Evolutionary conservation across 345 rosid species (phyloP), one percentile per base, ranked within the genome.

Genomic region (Pistacia vera): DNA sequence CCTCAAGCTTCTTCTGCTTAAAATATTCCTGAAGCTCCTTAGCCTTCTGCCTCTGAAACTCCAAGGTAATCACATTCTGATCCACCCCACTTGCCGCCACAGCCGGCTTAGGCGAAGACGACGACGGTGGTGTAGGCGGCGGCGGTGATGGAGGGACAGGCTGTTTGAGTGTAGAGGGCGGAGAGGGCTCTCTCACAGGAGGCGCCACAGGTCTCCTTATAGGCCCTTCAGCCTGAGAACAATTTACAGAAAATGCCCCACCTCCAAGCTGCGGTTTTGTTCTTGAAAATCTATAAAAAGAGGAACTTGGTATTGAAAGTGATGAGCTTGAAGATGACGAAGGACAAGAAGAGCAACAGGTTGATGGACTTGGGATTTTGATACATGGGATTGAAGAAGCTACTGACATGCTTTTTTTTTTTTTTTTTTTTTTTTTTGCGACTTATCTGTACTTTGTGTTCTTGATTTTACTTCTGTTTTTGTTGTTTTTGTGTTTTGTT

Each of bases 41-140:
- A 4, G 98, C 98, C 84, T 82, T 93, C 81, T 87, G 90, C 74
- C 99, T 88, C 88, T 95, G 99, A 79, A 92, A 93, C 79, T 93
- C 99, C 78, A 93, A 67, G 41, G 98, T 95, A 41, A 79, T 71
- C 64, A 38, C 87, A 76, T 77, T 75, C 72, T 81, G 81, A 12
- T 75, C 93, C 51, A 65, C 85, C 71, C 49, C 82, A 57, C 51
- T 72, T 62, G 75, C 78, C 66, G 57, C 76, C 22, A 84, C 36
- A 10, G 82, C 68, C 66, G 83, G 81, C 75, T 61, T 66, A 33
- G 82, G 82, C 0, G 90, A 12, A 14, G 84, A 51, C 36, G 84
- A 73, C 51, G 88, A 11, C 0, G 91, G 44, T 9, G 88, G 64
- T 2, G 46, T 8, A 41, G 81, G 46, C 22, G 84, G 63, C 2